A percentile compares a stretch with the other conserved stretches of the same genome.
Conservation (phyloP, 148 eudicot species). For the Heliamphora exappendiculata region DNA sequence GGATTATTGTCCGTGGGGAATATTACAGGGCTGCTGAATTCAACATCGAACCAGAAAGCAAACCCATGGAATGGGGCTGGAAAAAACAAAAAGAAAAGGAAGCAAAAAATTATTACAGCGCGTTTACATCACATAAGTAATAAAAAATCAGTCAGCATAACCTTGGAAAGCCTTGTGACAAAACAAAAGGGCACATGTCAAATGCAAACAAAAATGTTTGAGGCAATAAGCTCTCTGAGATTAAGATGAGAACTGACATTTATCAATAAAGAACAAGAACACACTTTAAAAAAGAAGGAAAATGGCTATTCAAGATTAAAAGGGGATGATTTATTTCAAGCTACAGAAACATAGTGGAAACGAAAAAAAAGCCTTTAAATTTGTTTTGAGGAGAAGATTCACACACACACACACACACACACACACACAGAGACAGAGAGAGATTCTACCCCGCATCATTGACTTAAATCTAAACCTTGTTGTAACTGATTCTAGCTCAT, state of each 20-base stretch:
- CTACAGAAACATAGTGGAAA: not conserved
- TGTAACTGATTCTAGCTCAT: slow-evolving; percentile 70
- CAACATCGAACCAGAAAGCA: slow-evolving; percentile 98
- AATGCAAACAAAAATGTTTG: not conserved
- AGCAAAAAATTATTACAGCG: not conserved
- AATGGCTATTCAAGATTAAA: not conserved
- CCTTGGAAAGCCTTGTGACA: not conserved
- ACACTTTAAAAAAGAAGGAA: not conserved
- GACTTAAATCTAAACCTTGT: slow-evolving; percentile 68
- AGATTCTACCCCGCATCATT: slow-evolving; percentile 87
- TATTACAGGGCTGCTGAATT: slow-evolving; percentile 49
- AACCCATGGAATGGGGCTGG: slow-evolving; percentile 96
- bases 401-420: not conserved
- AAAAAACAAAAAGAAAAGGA: slow-evolving; percentile 3
- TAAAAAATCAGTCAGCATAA: not conserved
- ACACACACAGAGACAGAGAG: not conserved
- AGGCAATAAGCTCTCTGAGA: not conserved
- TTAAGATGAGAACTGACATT: not conserved
- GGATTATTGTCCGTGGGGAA: slow-evolving; percentile 27
- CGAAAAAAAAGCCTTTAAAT: not conserved
- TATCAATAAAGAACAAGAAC: not conserved
- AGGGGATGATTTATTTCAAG: not conserved
- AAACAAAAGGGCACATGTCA: not conserved
- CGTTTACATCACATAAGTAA: not conserved
- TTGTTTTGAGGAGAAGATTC: not conserved